phyloP scores from a whole-genome alignment of 2,329 filamentous ascomycete genomes.

The Orbilia javanica region DNA sequence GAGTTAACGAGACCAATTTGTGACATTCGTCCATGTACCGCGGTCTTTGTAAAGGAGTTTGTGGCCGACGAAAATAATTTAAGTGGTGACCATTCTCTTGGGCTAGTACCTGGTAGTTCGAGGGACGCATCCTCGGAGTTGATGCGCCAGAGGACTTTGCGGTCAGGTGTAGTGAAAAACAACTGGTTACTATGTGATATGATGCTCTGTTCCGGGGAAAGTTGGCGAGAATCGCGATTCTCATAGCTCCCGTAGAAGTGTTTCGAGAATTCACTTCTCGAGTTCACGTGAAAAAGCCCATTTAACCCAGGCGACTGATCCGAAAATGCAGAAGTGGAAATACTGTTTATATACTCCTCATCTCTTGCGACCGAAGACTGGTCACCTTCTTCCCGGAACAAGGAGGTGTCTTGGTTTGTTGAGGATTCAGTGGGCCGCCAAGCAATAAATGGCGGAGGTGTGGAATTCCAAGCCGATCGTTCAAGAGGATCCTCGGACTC shows the following conservation, averaged over 20 bases:
- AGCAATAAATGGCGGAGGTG: slow-evolving; percentile 39
- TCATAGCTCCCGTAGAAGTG: slow-evolving; percentile 10
- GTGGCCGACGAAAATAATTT: slow-evolving; percentile 42
- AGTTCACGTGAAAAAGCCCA: slow-evolving; percentile 38
- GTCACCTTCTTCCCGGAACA: slow-evolving; percentile 18
- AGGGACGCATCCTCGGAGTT: slow-evolving; percentile 17
- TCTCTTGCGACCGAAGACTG: slow-evolving; percentile 16
- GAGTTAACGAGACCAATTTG: slow-evolving; percentile 29
- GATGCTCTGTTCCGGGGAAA: slow-evolving; percentile 15
- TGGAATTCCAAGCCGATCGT: slow-evolving; percentile 43
- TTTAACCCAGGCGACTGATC: slow-evolving; percentile 50
- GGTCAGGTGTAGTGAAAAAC: slow-evolving; percentile 49
- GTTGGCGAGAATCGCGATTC: not conserved
- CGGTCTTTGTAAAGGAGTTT: slow-evolving; percentile 23
- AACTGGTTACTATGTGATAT: slow-evolving; percentile 30
- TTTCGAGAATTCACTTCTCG: slow-evolving; percentile 36
- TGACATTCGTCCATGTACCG: slow-evolving; percentile 37
- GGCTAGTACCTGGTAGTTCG: not conserved
- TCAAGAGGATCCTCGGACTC: slow-evolving; percentile 22
- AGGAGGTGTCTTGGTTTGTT: slow-evolving; percentile 5
- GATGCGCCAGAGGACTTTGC: slow-evolving; percentile 13
- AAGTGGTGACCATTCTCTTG: slow-evolving; percentile 31
- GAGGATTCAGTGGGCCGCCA: slow-evolving; percentile 23
- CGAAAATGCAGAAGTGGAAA: slow-evolving; percentile 50
- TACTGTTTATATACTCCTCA: slow-evolving; percentile 49